Percentiles rank a stretch among this genome's conserved stretches.
Conservation (phyloP, 495 filamentous ascomycete genomes). For the Trichoderma reesei region DNA sequence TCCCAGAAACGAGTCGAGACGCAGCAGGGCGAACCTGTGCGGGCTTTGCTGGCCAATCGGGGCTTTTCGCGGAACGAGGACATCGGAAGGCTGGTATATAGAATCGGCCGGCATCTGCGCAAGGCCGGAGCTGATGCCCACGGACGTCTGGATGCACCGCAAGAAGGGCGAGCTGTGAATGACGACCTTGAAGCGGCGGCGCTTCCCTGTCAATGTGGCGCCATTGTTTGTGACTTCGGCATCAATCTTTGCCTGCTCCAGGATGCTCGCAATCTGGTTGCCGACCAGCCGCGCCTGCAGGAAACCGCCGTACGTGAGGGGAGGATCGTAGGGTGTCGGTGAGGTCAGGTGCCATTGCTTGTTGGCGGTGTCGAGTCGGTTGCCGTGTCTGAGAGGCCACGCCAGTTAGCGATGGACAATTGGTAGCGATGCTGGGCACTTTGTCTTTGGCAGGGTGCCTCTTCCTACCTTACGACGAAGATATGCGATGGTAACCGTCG, state of each 20-base stretch:
- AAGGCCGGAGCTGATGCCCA: constrained; percentile 82
- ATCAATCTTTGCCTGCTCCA: constrained; percentile 40
- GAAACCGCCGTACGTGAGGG: constrained; percentile 93
- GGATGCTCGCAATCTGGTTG: constrained; percentile 62
- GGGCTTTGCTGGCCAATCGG: constrained; percentile 7
- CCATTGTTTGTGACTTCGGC: constrained; percentile 24
- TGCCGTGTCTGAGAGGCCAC: constrained; percentile 59
- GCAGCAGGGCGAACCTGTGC: constrained; percentile 36
- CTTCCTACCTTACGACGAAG: constrained; percentile 68
- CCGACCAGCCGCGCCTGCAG: constrained; percentile 72
- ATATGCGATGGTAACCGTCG: constrained; percentile 43
- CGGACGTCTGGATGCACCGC: constrained; percentile 85
- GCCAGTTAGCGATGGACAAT: background rate
- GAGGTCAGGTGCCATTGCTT: constrained; percentile 94
- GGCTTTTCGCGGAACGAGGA: constrained; percentile 8
- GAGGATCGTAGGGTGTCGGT: constrained; percentile 89
- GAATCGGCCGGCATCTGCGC: constrained; percentile 44
- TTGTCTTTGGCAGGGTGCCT: background rate
- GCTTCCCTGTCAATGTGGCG: constrained; percentile 26
- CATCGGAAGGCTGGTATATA: constrained; percentile 13
- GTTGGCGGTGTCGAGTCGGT: constrained; percentile 85
- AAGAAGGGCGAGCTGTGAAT: constrained; percentile 89
- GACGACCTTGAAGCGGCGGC: constrained; percentile 61
- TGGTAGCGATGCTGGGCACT: background rate
- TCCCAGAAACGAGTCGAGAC: constrained; percentile 85